Conservation (phyloP, 352 stramenopile species). For the Phytophthora capsici region DNA sequence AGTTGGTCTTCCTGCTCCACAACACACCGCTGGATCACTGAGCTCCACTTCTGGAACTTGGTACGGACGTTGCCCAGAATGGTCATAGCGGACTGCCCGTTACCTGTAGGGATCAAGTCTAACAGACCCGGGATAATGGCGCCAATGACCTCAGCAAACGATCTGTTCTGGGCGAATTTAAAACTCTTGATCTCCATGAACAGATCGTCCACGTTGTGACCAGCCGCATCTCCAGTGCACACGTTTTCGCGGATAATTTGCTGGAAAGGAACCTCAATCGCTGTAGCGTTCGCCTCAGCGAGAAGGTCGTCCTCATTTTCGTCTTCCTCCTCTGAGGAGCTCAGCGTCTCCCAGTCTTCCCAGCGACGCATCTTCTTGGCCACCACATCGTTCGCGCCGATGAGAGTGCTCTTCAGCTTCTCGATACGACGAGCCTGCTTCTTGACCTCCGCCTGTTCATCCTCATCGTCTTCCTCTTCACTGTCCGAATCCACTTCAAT, state of each 20-base stretch:
- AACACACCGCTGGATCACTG: slow-evolving; percentile 91
- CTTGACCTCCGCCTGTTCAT: slow-evolving; percentile 38
- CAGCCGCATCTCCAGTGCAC: slow-evolving; percentile 70
- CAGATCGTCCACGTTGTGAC: slow-evolving; percentile 89
- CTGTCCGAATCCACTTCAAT: slow-evolving; percentile 77
- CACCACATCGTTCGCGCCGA: slow-evolving; percentile 72
- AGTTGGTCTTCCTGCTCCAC: slow-evolving; percentile 78
- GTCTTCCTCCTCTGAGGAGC: slow-evolving; percentile 78
- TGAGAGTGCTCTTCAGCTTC: slow-evolving; percentile 76
- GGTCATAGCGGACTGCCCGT: slow-evolving; percentile 53
- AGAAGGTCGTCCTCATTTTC: slow-evolving; percentile 68
- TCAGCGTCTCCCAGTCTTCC: slow-evolving; percentile 84
- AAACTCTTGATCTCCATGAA: slow-evolving; percentile 95
- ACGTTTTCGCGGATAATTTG: slow-evolving; percentile 87
- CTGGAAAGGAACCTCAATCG: slow-evolving; percentile 65
- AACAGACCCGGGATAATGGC: slow-evolving; percentile 79
- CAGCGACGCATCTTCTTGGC: slow-evolving; percentile 61
- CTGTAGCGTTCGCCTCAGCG: slow-evolving; percentile 41
- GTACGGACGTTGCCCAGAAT: slow-evolving; percentile 83
- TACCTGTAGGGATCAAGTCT: slow-evolving; percentile 64
- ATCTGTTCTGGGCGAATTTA: slow-evolving; percentile 93
- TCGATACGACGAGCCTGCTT: slow-evolving; percentile 47
- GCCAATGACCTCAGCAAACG: slow-evolving; percentile 80
- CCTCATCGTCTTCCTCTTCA: slow-evolving; percentile 59
- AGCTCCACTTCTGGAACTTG: slow-evolving; percentile 91